Evolutionary conservation across 2,329 filamentous ascomycete genomes (phyloP), one percentile per base, ranked within the genome.

Genomic region (Sclerotinia trifoliorum): DNA sequence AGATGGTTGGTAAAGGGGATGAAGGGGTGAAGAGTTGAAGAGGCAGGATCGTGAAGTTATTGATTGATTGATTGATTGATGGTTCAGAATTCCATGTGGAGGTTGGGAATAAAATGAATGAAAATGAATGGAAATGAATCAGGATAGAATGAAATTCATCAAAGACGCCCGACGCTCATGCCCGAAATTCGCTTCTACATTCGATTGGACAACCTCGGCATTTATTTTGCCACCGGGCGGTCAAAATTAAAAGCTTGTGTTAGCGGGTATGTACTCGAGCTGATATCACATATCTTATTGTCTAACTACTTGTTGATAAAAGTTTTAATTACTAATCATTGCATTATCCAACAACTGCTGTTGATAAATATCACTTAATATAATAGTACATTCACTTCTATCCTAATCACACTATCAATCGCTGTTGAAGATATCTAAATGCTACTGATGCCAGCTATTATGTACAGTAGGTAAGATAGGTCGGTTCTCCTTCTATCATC

Each of bases 151-250:
- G 35, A 35, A 44, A 44, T 64, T 56, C 58, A 35, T 49, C 21
- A 49, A 49, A 61, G 58, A 61, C 42, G 54, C 54, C 29, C 29
- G 54, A 57, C 54, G 49, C 24, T 54, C 29, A 24, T 26, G 48
- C 44, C 52, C 52, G 49, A 52, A 24, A 29, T 42, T 29, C 42
- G 44, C 44, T 58, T 58, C 44, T 60, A 29, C 10, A 35, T 15
- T 48, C 26, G 21, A 51, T 2, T 48, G 42, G 24, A 66, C 39
- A 42, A 42, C 65, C 65, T 61, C 55, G 65, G 65, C 46, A 66
- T 61, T 66, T 61, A 19, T 52, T 52, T 64, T 64, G 24, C 24
- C 49, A 46, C 21, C 24, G 42, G 46, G 46, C 15, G 19, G 26
- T 29, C 13, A 49, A 24, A 7, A 21, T 21, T 35, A 35, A 35